Evolutionary conservation across 2,329 filamentous ascomycete species (phyloP).

Genomic region (Fonsecaea nubica): DNA sequence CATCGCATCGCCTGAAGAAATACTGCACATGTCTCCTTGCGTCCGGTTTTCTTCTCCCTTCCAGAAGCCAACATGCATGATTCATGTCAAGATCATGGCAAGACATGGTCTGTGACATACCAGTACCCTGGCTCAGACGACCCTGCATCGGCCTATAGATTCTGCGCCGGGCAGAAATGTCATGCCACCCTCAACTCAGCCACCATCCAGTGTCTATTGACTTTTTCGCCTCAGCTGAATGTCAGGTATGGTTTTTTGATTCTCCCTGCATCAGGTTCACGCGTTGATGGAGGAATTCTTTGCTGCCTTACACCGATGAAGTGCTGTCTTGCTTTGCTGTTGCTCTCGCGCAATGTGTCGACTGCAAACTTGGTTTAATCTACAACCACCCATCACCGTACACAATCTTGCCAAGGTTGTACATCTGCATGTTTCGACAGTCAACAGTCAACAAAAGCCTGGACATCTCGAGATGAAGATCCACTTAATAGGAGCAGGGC

Average conservation of each 20-base stretch:
- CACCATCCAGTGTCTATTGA: neutral
- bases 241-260: neutral
- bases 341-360: neutral
- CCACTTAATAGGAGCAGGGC: neutral
- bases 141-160: neutral
- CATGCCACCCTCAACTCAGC: neutral
- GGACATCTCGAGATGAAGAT: neutral
- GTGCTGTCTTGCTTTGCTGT: neutral
- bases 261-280: neutral
- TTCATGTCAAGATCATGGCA: neutral
- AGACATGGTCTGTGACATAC: neutral
- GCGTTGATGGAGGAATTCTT: neutral
- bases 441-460: neutral
- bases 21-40: neutral
- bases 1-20: neutral
- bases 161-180: neutral
- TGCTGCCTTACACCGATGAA: neutral
- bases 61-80: neutral
- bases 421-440: neutral
- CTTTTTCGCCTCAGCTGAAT: neutral
- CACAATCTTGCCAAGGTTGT: neutral
- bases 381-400: neutral
- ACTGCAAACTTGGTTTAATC: neutral
- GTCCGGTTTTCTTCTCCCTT: neutral
- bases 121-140: neutral